These are phyloP conservation scores for Suhomyces kunorum DNA, from an alignment of 1,139 yeast genomes.

Conservation along the genomic window DNA sequence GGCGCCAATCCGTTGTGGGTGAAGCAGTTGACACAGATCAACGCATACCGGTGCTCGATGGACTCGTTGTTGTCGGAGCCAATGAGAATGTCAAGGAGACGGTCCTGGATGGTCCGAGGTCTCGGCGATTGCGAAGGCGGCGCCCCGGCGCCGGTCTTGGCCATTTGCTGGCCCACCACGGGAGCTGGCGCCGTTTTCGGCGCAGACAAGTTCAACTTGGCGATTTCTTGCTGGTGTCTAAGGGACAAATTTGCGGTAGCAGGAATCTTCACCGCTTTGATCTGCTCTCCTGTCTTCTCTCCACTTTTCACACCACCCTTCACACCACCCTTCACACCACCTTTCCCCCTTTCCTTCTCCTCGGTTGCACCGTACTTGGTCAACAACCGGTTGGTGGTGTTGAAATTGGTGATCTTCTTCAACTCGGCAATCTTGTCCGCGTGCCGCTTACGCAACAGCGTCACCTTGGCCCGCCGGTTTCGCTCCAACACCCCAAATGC, in stretches of 20 bases:
- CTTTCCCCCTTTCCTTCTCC: conserved; percentile 20
- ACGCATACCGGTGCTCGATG: conserved; percentile 64
- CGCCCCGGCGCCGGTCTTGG: not conserved
- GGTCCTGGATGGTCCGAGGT: conserved; percentile 39
- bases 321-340: not conserved
- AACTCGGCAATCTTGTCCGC: conserved; percentile 67
- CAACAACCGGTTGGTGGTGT: conserved; percentile 71
- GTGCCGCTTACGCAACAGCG: conserved; percentile 51
- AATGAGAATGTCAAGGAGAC: conserved; percentile 53
- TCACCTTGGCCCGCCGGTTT: conserved; percentile 21
- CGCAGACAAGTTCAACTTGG: conserved; percentile 7
- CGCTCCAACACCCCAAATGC: conserved; percentile 29
- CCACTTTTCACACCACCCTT: not conserved
- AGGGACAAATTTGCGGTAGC: conserved; percentile 2
- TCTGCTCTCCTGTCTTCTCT: too few relatives aligned
- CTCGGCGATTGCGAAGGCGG: not conserved
- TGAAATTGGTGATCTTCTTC: conserved; percentile 76
- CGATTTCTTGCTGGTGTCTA: conserved; percentile 8
- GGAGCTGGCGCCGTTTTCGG: not conserved
- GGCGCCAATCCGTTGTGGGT: conserved; percentile 84
- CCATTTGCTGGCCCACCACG: not conserved
- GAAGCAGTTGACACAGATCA: conserved; percentile 66
- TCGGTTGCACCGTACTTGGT: conserved; percentile 58
- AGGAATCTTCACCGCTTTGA: not conserved
- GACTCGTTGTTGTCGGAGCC: conserved; percentile 74